Base-by-base conservation (phyloP, 2,329 filamentous ascomycete species). In the Xylaria sp. region DNA sequence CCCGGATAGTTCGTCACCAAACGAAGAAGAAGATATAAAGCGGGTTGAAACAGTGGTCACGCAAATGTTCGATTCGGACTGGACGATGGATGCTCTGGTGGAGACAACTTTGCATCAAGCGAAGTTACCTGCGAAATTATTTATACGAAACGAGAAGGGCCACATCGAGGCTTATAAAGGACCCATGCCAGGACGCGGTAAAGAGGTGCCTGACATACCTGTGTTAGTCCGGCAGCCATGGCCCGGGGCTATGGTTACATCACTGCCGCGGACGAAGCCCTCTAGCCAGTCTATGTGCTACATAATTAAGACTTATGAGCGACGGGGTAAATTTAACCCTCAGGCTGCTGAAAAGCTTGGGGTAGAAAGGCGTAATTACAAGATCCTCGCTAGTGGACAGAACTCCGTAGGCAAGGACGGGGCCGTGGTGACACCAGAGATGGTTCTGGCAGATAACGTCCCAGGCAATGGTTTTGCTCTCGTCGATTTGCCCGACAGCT, bases 281-380 rank as follows among this genome's bases (percentile, higher is more conserved):
- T 84, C 84, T 1, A 76, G 77, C 22, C 85, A 87, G 43, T 87
- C 91, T 5, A 77, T 97, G 63, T 96, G 89, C 53, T 99, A 99
- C 71, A 87, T 99, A 53, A 81, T 96, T 67, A 90, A 91, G 63
- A 85, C 84, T 49, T 85, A 91, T 58, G 78, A 86, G 37, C 81
- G 88, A 49, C 84, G 94, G 49, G 94, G 94, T 48, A 93, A 88
- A 65, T 97, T 99, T 66, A 79, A 90, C 56, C 75, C 83, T 0
- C 69, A 80, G 44, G 83, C 78, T 52, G 93, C 92, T 0, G 78
- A 75, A 56, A 77, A 75, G 22, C 74, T 92, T 2, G 87, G 87
- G 1, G 82, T 97, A 0, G 73, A 74, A 18, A 80, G 76, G 48
- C 69, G 62, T 0, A 75, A 87, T 44, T 95, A 81, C 70, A 77